Base-by-base conservation (phyloP, 805 yeast species). In the Nakazawaea wickerhamii region DNA sequence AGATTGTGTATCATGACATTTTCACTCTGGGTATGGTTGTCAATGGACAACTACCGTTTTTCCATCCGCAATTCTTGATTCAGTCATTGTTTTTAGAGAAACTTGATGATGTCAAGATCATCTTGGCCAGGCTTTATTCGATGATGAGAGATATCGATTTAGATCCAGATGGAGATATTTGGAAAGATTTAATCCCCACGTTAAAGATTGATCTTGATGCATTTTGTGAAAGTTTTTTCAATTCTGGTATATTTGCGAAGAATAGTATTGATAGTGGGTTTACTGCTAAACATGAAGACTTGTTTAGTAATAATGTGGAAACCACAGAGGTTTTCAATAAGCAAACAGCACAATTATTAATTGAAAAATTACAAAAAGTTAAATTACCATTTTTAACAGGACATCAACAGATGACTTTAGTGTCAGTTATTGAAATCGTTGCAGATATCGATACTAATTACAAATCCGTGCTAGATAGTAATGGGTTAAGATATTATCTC, bases 1-100 rank as follows among this genome's bases (percentile, higher is more conserved):
- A 68, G 45, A 78, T 79, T 32, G 67, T 79, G 9, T 64, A 70
- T 2, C 68, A 68, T 54, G 75, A 71, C 47, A 73, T 90, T 2
- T 72, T 85, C 46, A 84, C 82, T 50, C 67, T 90, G 44, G 84
- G 83, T 38, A 67, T 86, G 13, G 81, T 89, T 4, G 63, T 90
- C 43, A 90, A 90, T 62, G 97, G 97, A 25, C 93, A 95, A 0
- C 59, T 91, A 13, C 96, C 97, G 0, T 63, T 88, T 1, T 90
- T 86, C 52, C 97, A 91, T 55, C 98, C 98, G 0, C 96, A 89
- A 58, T 73, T 87, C 41, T 60, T 90, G 37, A 80, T 88, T 35
- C 96, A 90, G 58, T 65, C 81, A 4, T 58, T 90, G 15, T 79
- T 83, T 52, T 73, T 77, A 50, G 81, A 80, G 21, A 79, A 81